phyloP scores from a whole-genome alignment of 2,329 filamentous ascomycete genomes.

The Aspergillus ochraceus region DNA sequence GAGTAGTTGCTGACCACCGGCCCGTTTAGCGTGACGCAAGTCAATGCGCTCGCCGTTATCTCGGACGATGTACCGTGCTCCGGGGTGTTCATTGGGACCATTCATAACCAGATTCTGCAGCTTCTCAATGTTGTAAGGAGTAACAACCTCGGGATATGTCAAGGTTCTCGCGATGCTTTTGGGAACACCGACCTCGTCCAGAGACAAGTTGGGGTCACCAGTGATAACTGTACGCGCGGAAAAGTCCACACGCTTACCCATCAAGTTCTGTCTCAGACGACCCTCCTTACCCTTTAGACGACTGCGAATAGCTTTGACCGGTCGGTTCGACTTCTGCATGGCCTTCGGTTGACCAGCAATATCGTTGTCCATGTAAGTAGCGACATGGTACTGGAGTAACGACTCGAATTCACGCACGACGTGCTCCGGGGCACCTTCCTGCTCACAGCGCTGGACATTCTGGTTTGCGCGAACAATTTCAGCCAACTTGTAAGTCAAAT shows the following conservation, averaged over 20 bases:
- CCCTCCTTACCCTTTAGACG: slow-evolving; percentile 99
- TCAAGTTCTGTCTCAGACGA: slow-evolving; percentile 94
- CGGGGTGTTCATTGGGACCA: slow-evolving; percentile 90
- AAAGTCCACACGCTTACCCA: slow-evolving; percentile 99
- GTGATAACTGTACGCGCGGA: slow-evolving; percentile 99
- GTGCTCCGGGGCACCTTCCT: slow-evolving; percentile 88
- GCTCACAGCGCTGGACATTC: slow-evolving; percentile 86
- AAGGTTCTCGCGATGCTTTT: slow-evolving; percentile 88
- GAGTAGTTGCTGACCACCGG: slow-evolving; percentile 76
- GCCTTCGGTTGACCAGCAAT: slow-evolving; percentile 94
- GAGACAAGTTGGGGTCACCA: slow-evolving; percentile 91
- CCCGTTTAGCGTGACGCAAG: slow-evolving; percentile 86
- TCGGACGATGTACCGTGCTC: slow-evolving; percentile 94
- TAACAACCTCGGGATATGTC: slow-evolving; percentile 96
- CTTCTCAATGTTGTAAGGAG: slow-evolving; percentile 94
- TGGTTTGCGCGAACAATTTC: slow-evolving; percentile 98
- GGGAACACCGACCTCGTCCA: slow-evolving; percentile 97
- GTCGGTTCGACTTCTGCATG: slow-evolving; percentile 93
- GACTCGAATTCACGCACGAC: slow-evolving; percentile 88
- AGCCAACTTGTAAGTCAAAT: slow-evolving; percentile 98
- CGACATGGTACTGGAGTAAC: slow-evolving; percentile 94
- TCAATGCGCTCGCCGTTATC: slow-evolving; percentile 93
- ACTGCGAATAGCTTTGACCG: slow-evolving; percentile 93
- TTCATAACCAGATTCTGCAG: slow-evolving; percentile 87
- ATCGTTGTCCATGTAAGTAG: slow-evolving; percentile 99